phyloP scores from a whole-genome alignment of 2,329 filamentous ascomycete species.

The Penicillium expansum region DNA sequence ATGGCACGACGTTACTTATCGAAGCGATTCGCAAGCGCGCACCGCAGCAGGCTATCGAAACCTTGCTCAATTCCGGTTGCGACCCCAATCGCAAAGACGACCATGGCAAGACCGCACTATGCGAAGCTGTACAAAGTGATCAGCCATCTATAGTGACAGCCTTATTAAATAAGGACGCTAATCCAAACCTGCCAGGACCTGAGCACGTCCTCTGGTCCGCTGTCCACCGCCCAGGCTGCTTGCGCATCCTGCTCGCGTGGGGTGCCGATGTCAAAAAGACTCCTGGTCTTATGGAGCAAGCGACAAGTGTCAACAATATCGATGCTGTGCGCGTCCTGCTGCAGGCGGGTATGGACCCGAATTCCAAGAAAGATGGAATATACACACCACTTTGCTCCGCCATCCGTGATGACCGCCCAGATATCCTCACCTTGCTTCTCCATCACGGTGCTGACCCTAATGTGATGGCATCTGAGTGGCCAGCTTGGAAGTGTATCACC shows the following conservation, averaged over 20 bases:
- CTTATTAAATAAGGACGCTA: constrained; percentile 59
- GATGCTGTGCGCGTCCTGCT: constrained; percentile 60
- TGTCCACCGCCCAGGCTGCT: constrained; percentile 56
- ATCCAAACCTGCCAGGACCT: constrained; percentile 66
- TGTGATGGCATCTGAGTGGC: constrained; percentile 60
- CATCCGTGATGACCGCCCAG: constrained; percentile 63
- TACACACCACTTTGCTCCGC: constrained; percentile 68
- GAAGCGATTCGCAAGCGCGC: constrained; percentile 59
- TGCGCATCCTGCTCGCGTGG: constrained; percentile 57
- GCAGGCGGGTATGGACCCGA: constrained; percentile 59
- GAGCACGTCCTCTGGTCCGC: constrained; percentile 69
- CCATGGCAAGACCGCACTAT: constrained; percentile 62
- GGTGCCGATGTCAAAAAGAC: constrained; percentile 61
- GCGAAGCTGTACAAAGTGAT: constrained; percentile 58
- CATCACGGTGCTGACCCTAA: constrained; percentile 53
- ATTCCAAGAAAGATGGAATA: constrained; percentile 62
- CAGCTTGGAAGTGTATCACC: constrained; percentile 66
- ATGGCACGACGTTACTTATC: constrained; percentile 61
- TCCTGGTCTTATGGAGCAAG: constrained; percentile 64
- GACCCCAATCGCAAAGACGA: constrained; percentile 59
- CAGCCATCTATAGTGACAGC: constrained; percentile 57
- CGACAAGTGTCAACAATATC: constrained; percentile 61
- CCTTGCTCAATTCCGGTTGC: constrained; percentile 60
- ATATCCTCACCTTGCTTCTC: constrained; percentile 61
- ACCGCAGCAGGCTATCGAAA: constrained; percentile 54